A percentile compares a stretch with the other conserved stretches of the same genome.
Conservation (phyloP, 768 basidiomycete species). For the Tricholoma saponaceum region DNA sequence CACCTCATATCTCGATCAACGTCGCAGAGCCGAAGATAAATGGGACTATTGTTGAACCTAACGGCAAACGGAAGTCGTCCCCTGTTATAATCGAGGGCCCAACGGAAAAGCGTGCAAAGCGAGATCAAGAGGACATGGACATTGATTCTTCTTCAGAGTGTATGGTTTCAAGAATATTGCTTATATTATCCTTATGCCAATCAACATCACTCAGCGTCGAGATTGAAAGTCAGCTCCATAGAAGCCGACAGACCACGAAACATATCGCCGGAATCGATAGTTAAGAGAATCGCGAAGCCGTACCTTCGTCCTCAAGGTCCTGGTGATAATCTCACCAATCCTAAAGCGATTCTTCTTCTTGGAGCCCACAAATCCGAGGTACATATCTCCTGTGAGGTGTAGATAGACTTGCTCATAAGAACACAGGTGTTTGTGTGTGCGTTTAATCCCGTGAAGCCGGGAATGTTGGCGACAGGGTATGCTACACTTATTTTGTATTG, state of each 20-base stretch:
- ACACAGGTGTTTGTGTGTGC: conserved; percentile 74
- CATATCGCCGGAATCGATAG: conserved; percentile 7
- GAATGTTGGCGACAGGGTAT: conserved; percentile 73
- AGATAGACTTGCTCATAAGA: background rate
- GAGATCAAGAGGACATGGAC: conserved; percentile 45
- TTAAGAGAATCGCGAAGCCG: conserved; percentile 26
- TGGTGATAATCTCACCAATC: conserved; percentile 37
- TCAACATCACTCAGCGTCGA: conserved; percentile 5
- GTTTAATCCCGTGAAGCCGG: conserved; percentile 63
- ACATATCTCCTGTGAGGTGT: conserved; percentile 3
- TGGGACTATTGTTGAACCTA: conserved; percentile 19
- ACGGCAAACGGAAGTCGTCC: conserved; percentile 52
- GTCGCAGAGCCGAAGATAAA: conserved; percentile 11
- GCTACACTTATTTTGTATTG: conserved; percentile 16
- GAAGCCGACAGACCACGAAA: conserved; percentile 9
- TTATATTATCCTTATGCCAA: background rate
- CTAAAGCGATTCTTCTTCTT: conserved; percentile 42
- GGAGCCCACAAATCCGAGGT: conserved; percentile 64
- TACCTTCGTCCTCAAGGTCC: conserved; percentile 37
- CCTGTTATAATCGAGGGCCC: conserved; percentile 44
- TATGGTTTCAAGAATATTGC: conserved; percentile 10
- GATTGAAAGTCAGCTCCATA: conserved; percentile 9
- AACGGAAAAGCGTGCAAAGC: conserved; percentile 61
- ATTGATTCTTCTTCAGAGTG: conserved; percentile 33
- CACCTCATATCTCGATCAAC: conserved; percentile 3